Conservation (phyloP, 1,284 basidiomycete species). For the Sanghuangporus sanghuang region DNA sequence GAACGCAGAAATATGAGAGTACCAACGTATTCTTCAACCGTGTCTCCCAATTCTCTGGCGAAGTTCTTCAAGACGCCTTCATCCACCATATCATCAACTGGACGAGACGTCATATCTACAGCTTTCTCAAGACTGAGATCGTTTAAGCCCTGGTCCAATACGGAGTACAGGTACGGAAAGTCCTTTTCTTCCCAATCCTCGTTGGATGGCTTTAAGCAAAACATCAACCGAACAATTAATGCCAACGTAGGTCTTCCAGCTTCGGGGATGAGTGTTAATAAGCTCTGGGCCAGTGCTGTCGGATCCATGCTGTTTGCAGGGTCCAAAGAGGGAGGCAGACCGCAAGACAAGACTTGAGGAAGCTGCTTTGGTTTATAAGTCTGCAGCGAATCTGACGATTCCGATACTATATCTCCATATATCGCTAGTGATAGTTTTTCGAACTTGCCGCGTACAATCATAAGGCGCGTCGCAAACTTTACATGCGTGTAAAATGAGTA, state of each 20-base stretch:
- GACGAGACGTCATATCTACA: conserved; percentile 44
- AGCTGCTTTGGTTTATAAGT: conserved; percentile 34
- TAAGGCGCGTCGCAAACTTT: conserved; percentile 70
- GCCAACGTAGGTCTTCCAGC: conserved; percentile 51
- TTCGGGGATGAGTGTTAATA: conserved; percentile 51
- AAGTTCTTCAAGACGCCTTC: conserved; percentile 45
- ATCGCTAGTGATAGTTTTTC: conserved; percentile 61
- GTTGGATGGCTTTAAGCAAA: conserved; percentile 66
- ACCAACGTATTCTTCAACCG: conserved; percentile 42
- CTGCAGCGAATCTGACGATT: conserved; percentile 22
- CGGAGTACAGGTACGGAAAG: conserved; percentile 64
- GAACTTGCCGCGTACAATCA: conserved; percentile 73
- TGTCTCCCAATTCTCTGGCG: conserved; percentile 45
- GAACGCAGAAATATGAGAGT: conserved; percentile 5
- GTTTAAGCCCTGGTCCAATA: conserved; percentile 41
- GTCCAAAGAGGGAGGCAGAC: conserved; percentile 46
- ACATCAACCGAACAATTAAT: conserved; percentile 62
- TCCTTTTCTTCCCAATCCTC: conserved; percentile 72
- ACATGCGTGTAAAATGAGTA: not conserved
- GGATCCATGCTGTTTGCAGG: conserved; percentile 58
- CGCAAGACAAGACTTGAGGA: conserved; percentile 33
- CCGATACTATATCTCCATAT: conserved; percentile 52
- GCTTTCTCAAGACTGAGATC: conserved; percentile 52
- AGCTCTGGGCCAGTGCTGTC: conserved; percentile 49
- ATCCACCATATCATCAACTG: conserved; percentile 50